Percentiles rank a stretch among this genome's conserved stretches.
Evolutionary conservation across 75 land plant species (phyloP).

Genomic region (Cupressus sempervirens): DNA sequence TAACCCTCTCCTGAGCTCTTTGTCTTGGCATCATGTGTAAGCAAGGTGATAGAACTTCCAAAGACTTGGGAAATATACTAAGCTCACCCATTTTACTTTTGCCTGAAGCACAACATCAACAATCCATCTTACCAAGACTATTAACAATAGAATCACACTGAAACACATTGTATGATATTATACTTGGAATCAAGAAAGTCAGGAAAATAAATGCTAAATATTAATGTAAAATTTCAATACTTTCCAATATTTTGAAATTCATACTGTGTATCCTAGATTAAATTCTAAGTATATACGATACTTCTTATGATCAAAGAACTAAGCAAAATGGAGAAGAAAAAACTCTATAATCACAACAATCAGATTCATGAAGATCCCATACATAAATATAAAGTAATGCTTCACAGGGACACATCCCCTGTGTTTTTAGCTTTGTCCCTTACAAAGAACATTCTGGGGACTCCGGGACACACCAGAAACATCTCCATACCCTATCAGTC

Average conservation of each 20-base stretch:
- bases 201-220: background rate
- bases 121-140: background rate
- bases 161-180: background rate
- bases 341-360: background rate
- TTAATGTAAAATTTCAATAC: background rate
- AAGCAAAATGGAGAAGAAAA: background rate
- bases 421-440: no score
- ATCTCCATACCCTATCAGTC: no score
- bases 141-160: background rate
- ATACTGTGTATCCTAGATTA: background rate
- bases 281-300: background rate
- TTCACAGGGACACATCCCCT: no score
- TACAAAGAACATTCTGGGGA: no score
- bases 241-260: background rate
- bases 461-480: no score
- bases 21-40: constrained; percentile 88
- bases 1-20: constrained; percentile 20
- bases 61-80: constrained; percentile 68
- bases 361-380: background rate
- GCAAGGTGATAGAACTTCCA: constrained; percentile 71
- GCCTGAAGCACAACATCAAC: constrained; percentile 34
- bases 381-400: background rate
- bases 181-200: no score
- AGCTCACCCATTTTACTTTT: constrained; percentile 87
- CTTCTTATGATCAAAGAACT: background rate